A percentile compares a stretch with the other conserved stretches of the same genome.
Evolutionary conservation across 2,329 filamentous ascomycete genomes (phyloP).

Genomic region (Blumeria graminis): DNA sequence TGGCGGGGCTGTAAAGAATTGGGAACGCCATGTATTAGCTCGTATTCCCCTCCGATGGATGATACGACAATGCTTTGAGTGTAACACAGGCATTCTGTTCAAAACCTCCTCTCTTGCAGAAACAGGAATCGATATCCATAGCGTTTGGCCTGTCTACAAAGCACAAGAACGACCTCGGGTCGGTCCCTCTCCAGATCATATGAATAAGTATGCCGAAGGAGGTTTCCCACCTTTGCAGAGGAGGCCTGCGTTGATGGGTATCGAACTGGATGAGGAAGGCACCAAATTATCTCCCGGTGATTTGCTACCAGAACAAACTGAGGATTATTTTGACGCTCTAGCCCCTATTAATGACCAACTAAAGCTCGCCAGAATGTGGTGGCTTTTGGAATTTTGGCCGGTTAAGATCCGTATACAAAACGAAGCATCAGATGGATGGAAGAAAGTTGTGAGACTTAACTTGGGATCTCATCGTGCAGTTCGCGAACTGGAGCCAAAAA

Average conservation of each 20-base stretch:
- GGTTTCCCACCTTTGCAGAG: conserved; percentile 14
- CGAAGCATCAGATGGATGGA: conserved; percentile 15
- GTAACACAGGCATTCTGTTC: conserved; percentile 22
- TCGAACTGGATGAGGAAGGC: not conserved
- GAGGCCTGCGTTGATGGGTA: conserved; percentile 12
- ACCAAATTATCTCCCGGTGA: conserved; percentile 3
- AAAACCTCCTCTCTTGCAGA: conserved; percentile 18
- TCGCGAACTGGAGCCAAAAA: conserved; percentile 16
- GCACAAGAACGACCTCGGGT: conserved; percentile 13
- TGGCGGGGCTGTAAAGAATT: conserved; percentile 20
- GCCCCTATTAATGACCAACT: conserved; percentile 20
- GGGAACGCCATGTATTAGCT: conserved; percentile 19
- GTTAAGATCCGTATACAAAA: conserved; percentile 18
- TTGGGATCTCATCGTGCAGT: conserved; percentile 17
- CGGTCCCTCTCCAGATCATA: conserved; percentile 16
- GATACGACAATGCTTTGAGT: conserved; percentile 23
- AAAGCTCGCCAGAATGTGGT: conserved; percentile 18
- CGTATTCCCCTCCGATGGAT: conserved; percentile 24
- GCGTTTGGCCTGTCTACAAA: conserved; percentile 18
- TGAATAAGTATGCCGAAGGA: conserved; percentile 17
- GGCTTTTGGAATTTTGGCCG: conserved; percentile 21
- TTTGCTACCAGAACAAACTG: conserved; percentile 18
- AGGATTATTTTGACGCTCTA: conserved; percentile 21
- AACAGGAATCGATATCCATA: conserved; percentile 19
- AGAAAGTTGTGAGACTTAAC: conserved; percentile 18